Conservation (phyloP, 805 yeast species). For the Pichia nakasei region DNA sequence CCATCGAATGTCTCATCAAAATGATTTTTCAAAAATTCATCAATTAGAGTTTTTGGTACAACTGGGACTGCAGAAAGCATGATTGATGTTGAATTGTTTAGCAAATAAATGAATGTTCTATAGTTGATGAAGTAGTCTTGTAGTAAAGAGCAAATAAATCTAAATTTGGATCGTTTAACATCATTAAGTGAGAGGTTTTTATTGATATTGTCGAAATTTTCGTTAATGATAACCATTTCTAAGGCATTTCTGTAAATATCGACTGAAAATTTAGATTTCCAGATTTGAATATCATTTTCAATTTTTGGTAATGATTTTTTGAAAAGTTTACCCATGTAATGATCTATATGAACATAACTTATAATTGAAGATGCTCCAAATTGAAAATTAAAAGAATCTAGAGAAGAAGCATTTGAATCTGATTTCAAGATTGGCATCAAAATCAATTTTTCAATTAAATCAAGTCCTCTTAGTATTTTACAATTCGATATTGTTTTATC, state of each 20-base stretch:
- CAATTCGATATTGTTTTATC: conserved; percentile 5
- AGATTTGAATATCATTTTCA: conserved; percentile 3
- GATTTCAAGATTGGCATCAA: neutral
- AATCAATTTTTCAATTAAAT: neutral
- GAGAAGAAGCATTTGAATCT: neutral
- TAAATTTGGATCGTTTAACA: conserved; percentile 2
- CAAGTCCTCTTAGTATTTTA: neutral
- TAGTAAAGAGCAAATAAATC: conserved; percentile 10
- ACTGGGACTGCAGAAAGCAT: conserved; percentile 9
- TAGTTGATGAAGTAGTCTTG: conserved; percentile 15
- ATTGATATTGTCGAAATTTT: neutral
- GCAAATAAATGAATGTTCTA: conserved; percentile 1
- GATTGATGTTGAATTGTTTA: conserved; percentile 5
- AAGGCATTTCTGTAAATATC: conserved; percentile 7
- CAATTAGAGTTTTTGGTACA: conserved; percentile 12
- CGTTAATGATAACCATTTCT: conserved; percentile 6
- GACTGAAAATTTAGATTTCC: conserved; percentile 7
- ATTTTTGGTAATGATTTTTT: conserved; percentile 6
- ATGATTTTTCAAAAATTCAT: conserved; percentile 6
- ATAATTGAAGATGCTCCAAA: conserved; percentile 10
- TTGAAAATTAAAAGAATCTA: conserved; percentile 3
- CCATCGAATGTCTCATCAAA: conserved; percentile 8
- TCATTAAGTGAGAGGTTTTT: conserved; percentile 1
- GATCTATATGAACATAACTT: conserved; percentile 4
- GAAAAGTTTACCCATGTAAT: conserved; percentile 2